A percentile compares a stretch with the other conserved stretches of the same genome.
These are phyloP conservation scores for Lenwebbia sp. DNA, from an alignment of 345 rosid species.

Conservation along the genomic window DNA sequence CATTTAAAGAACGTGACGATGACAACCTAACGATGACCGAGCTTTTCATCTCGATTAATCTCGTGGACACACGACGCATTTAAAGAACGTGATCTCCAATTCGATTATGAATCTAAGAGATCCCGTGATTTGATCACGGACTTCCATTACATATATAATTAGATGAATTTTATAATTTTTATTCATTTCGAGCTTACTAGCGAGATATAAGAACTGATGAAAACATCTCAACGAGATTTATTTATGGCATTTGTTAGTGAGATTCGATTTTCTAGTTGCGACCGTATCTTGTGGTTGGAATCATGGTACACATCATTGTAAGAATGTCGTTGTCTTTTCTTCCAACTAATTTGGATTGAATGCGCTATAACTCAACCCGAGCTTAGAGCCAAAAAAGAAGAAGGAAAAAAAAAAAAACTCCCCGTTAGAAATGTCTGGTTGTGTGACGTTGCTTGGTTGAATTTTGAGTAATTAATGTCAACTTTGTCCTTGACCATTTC, in stretches of 20 bases:
- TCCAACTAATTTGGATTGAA: not conserved
- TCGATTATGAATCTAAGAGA: rapidly evolving
- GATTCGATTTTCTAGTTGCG: not conserved
- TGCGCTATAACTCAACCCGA: not conserved
- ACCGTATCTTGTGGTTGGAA: not conserved
- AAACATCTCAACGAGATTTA: not conserved
- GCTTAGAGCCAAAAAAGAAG: not conserved
- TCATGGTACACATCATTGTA: not conserved
- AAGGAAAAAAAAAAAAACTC: not conserved
- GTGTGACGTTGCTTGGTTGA: not conserved
- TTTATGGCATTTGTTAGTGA: not conserved
- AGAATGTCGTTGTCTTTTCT: not conserved
- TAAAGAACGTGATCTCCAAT: no score
- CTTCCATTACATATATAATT: not conserved
- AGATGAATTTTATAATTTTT: not conserved
- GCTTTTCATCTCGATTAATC: not conserved
- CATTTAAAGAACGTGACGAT: no score
- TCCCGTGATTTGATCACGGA: rapidly evolving
- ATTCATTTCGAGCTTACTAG: not conserved
- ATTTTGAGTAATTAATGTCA: not conserved
- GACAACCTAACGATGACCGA: not conserved
- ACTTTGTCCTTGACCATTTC: not conserved
- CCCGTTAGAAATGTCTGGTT: not conserved
- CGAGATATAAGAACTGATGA: not conserved
- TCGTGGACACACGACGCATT: not conserved